Evolutionary conservation across 805 yeast species (phyloP).

Genomic region (Komagataella pastoris): DNA sequence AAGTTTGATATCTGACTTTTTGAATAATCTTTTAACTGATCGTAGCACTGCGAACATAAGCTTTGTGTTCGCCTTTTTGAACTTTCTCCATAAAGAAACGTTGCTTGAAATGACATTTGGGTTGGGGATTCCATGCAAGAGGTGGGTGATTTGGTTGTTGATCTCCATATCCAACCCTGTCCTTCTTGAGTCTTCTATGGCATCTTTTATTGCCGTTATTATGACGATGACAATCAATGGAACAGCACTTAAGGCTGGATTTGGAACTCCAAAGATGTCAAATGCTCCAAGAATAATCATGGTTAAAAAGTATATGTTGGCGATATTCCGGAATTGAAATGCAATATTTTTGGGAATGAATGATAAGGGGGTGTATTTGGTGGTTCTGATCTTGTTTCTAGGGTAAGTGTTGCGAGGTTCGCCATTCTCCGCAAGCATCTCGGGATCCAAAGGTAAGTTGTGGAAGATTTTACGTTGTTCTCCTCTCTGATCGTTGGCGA

Average conservation of each 20-base stretch:
- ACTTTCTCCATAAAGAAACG: conserved; percentile 54
- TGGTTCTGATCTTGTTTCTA: conserved; percentile 87
- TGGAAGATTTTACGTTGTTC: conserved; percentile 35
- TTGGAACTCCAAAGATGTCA: conserved; percentile 68
- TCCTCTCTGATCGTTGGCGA: conserved; percentile 3
- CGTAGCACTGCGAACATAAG: conserved; percentile 6
- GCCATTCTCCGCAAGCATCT: conserved; percentile 44
- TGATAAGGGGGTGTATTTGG: conserved; percentile 85
- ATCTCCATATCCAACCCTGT: conserved; percentile 60
- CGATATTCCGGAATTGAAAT: conserved; percentile 77
- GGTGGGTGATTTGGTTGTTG: conserved; percentile 62
- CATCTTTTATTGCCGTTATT: conserved; percentile 69
- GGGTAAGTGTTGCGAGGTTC: conserved; percentile 52
- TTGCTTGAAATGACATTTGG: conserved; percentile 50
- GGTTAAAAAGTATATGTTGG: conserved; percentile 76
- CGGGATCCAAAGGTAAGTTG: conserved; percentile 48
- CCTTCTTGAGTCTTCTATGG: conserved; percentile 69
- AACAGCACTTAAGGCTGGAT: conserved; percentile 61
- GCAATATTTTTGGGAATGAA: conserved; percentile 77
- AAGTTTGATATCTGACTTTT: not conserved
- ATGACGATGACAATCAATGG: conserved; percentile 69
- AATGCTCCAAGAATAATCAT: conserved; percentile 73
- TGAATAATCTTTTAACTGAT: conserved; percentile 2
- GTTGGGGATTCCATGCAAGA: conserved; percentile 41
- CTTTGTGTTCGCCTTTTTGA: conserved; percentile 33